Evolutionary conservation across 2,329 filamentous ascomycete genomes (phyloP), one percentile per base, ranked within the genome.

Genomic region (Aspergillus sp.): DNA sequence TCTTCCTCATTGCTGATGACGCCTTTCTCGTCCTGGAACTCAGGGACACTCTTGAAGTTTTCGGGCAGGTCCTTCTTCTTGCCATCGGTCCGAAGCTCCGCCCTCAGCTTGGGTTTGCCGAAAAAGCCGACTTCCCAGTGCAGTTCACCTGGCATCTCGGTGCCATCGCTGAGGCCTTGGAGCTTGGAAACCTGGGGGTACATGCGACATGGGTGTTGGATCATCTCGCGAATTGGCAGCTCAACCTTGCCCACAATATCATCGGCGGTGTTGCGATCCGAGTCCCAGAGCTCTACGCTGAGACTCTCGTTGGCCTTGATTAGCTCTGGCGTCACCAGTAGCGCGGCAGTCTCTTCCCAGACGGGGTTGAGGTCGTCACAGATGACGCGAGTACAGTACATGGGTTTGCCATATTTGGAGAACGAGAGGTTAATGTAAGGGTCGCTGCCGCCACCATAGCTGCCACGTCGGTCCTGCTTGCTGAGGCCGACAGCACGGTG

Each of bases 111-210:
- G 1, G 92, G 90, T 75, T 96, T 96, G 61, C 87, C 86, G 63
- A 96, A 97, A 75, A 88, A 97, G 6, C 93, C 94, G 44, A 97
- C 90, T 70, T 96, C 93, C 93, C 93, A 97, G 66, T 95, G 86
- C 36, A 99, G 80, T 66, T 96, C 87, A 24, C 94, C 93, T 0
- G 94, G 94, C 91, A 97, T 97, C 46, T 83, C 82, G 60, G 84
- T 93, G 11, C 87, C 90, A 19, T 89, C 86, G 62, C 94, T 88
- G 74, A 95, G 84, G 10, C 93, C 93, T 24, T 83, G 79, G 1
- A 97, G 82, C 61, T 87, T 91, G 0, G 91, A 96, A 7, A 89
- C 81, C 61, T 96, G 90, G 4, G 89, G 87, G 62, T 92, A 95
- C 89, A 96, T 95, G 65, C 88, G 89, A 33, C 92, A 90, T 0